Evolutionary conservation across 2,329 filamentous ascomycete species (phyloP).

Genomic region (Cordyceps tenuipes): DNA sequence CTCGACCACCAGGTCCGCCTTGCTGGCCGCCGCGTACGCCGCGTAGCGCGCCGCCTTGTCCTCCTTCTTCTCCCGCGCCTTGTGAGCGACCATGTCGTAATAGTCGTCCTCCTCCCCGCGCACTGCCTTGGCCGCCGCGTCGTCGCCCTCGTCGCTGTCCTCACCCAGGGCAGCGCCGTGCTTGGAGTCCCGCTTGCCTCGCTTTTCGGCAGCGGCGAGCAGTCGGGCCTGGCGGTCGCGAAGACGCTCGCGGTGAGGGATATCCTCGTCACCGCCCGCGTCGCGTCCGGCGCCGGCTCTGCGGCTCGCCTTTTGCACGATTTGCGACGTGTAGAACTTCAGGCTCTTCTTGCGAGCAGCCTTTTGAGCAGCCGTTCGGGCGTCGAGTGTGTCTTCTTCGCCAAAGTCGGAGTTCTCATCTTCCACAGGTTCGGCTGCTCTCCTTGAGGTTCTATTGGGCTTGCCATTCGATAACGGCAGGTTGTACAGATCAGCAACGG

Average conservation of each 20-base stretch:
- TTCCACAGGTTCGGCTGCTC: conserved; percentile 30
- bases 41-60: conserved; percentile 57
- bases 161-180: conserved; percentile 60
- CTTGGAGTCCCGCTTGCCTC: conserved; percentile 59
- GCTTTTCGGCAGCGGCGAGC: conserved; percentile 78
- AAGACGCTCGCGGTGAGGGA: conserved; percentile 82
- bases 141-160: conserved; percentile 61
- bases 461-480: conserved; percentile 46
- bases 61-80: conserved; percentile 60
- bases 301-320: conserved; percentile 88
- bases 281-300: conserved; percentile 65
- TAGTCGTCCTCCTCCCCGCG: conserved; percentile 64
- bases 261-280: conserved; percentile 70
- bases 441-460: conserved; percentile 19
- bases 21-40: conserved; percentile 52
- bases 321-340: conserved; percentile 96
- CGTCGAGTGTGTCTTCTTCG: conserved; percentile 74
- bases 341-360: conserved; percentile 83
- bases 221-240: conserved; percentile 79
- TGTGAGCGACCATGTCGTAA: conserved; percentile 77
- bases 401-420: conserved; percentile 82
- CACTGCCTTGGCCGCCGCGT: conserved; percentile 39
- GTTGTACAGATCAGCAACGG: conserved; percentile 59
- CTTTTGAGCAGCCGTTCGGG: conserved; percentile 76
- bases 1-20: conserved; percentile 54